phyloP scores from a whole-genome alignment of 2,329 filamentous ascomycete species.

The Colletotrichum falcatum region DNA sequence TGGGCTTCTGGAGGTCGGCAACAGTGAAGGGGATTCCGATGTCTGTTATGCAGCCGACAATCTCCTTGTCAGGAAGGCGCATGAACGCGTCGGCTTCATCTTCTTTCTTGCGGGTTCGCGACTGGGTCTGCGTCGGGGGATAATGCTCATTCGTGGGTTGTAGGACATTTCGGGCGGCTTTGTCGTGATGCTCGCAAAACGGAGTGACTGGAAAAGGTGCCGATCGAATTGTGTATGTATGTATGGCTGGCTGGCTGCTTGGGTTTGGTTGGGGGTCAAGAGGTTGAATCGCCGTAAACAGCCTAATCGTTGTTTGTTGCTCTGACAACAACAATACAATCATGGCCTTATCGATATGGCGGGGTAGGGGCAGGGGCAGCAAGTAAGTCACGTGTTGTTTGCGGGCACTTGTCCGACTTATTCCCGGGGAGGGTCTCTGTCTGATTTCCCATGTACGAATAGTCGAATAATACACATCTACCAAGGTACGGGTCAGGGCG shows the following conservation, averaged over 20 bases:
- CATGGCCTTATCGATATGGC: conserved; percentile 2
- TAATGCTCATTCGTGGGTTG: conserved; percentile 71
- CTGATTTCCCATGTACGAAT: too few relatives aligned
- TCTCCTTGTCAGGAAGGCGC: conserved; percentile 77
- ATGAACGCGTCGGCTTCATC: conserved; percentile 71
- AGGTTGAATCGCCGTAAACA: conserved; percentile 15
- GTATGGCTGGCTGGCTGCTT: neutral
- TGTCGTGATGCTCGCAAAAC: neutral
- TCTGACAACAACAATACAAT: conserved; percentile 25
- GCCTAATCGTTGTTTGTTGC: conserved; percentile 29
- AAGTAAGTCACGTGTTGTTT: neutral
- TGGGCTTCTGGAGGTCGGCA: conserved; percentile 91
- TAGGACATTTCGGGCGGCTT: conserved; percentile 62
- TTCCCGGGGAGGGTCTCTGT: too few relatives aligned
- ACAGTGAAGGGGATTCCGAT: conserved; percentile 92
- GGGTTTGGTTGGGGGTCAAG: conserved; percentile 1
- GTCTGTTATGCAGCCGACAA: conserved; percentile 96
- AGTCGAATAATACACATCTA: too few relatives aligned
- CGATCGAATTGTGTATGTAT: neutral
- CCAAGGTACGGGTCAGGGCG: too few relatives aligned
- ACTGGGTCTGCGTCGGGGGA: conserved; percentile 61
- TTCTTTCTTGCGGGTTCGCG: conserved; percentile 68
- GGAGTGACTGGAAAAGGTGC: neutral
- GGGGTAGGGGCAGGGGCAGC: too few relatives aligned
- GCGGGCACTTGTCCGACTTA: neutral